phyloP scores from a whole-genome alignment of 352 stramenopile species.

The Phytophthora quininea region DNA sequence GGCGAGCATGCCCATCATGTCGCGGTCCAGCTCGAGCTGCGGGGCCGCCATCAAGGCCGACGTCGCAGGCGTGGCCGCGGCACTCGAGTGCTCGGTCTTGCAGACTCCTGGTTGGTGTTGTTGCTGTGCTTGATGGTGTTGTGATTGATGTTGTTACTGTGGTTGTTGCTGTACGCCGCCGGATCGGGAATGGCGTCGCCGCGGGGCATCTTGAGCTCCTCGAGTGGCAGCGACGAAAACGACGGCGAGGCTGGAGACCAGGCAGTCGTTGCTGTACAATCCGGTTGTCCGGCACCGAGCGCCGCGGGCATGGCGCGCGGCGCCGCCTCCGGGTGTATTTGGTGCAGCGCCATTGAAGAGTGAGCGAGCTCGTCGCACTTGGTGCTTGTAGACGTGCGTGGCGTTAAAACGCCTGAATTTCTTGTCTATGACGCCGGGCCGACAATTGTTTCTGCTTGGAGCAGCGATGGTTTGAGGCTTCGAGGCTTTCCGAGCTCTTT shows the following conservation, averaged over 20 bases:
- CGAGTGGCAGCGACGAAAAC: constrained; percentile 5
- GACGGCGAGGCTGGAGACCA: constrained; percentile 29
- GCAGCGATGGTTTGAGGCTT: too few species aligned
- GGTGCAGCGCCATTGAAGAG: constrained; percentile 21
- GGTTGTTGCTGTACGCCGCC: not conserved
- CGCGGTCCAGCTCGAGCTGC: constrained; percentile 30
- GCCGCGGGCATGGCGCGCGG: constrained; percentile 15
- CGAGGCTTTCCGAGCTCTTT: not conserved
- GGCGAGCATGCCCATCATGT: constrained; percentile 43
- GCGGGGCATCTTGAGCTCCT: constrained; percentile 12
- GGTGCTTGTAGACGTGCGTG: constrained; percentile 8
- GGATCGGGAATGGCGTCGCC: constrained; percentile 6
- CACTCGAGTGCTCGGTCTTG: constrained; percentile 13
- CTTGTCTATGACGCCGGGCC: constrained; percentile 26
- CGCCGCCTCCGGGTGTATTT: constrained; percentile 14
- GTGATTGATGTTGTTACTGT: not conserved
- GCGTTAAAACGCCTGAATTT: constrained; percentile 15
- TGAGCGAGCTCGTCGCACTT: constrained; percentile 20
- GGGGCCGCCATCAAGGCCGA: constrained; percentile 12
- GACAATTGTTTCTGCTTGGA: not conserved
- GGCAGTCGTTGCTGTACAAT: constrained; percentile 13
- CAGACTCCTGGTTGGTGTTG: not conserved
- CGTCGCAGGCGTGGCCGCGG: not conserved
- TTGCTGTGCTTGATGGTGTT: not conserved
- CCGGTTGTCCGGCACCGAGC: constrained; percentile 11